Conservation (phyloP, 106 monocot genomes). For the Acorus calamus region DNA sequence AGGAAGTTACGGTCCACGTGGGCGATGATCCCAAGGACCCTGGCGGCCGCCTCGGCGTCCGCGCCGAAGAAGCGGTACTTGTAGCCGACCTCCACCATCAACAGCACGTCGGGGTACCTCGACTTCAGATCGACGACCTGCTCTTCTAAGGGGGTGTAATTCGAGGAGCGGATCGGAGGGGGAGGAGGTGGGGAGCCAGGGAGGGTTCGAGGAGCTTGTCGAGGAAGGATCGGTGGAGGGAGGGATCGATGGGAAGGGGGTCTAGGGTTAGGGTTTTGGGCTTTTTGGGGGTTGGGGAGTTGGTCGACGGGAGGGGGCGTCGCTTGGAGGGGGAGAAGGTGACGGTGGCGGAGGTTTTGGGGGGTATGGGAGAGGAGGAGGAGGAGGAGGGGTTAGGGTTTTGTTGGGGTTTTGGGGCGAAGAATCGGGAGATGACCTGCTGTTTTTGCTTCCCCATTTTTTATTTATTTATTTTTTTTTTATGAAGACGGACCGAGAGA, state of each 20-base stretch:
- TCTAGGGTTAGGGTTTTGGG: slow-evolving; percentile 4
- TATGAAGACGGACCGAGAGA: too few species aligned
- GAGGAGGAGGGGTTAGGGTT: slow-evolving; percentile 4
- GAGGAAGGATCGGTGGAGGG: slow-evolving; percentile 40
- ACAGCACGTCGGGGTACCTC: slow-evolving; percentile 62
- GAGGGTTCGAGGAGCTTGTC: slow-evolving; percentile 25
- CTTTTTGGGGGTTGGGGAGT: slow-evolving; percentile 31
- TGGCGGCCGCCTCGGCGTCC: slow-evolving; percentile 71
- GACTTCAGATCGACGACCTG: slow-evolving; percentile 84
- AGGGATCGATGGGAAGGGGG: slow-evolving; percentile 14
- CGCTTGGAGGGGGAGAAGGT: slow-evolving; percentile 1
- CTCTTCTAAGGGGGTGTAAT: slow-evolving; percentile 77
- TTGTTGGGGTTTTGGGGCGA: slow-evolving; percentile 43
- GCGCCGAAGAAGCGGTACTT: slow-evolving; percentile 79
- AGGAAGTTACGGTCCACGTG: slow-evolving; percentile 76
- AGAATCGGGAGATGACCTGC: slow-evolving; percentile 92
- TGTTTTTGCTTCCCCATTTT: slow-evolving; percentile 84
- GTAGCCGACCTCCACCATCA: slow-evolving; percentile 96
- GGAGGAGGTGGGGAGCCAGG: slow-evolving; percentile 6
- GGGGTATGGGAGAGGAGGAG: background rate
- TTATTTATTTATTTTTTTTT: too few species aligned
- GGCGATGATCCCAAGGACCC: slow-evolving; percentile 60
- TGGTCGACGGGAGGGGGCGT: slow-evolving; percentile 18
- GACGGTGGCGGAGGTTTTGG: background rate
- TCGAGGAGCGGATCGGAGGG: slow-evolving; percentile 2